phyloP scores from a whole-genome alignment of 148 eudicot species.

The Arctostaphylos glauca region DNA sequence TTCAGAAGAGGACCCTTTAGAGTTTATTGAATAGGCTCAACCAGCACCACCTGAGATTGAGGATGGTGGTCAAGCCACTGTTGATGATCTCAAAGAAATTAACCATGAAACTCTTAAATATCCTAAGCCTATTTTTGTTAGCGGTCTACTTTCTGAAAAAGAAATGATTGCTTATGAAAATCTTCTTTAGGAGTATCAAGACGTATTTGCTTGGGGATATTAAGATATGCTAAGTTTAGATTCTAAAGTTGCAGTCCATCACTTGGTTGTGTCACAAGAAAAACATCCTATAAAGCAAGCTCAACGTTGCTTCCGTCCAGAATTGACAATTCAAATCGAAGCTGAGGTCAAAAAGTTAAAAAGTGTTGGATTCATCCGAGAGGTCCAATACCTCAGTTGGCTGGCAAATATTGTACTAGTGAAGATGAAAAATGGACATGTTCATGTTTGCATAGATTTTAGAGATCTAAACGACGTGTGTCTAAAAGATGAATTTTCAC shows the following conservation, averaged over 20 bases:
- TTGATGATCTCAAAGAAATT: neutral
- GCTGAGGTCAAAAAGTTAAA: neutral
- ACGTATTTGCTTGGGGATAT: too few species aligned
- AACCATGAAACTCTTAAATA: neutral
- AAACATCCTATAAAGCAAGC: neutral
- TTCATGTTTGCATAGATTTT: neutral
- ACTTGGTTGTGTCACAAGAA: neutral
- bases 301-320: conserved; percentile 2
- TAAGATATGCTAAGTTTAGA: too few species aligned
- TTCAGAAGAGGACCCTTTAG: too few species aligned
- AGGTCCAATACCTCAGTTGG: conserved; percentile 2
- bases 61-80: neutral
- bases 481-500: too few species aligned
- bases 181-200: too few species aligned
- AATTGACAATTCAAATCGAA: neutral
- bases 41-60: neutral
- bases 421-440: neutral
- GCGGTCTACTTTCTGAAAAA: too few species aligned
- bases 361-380: neutral
- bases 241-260: too few species aligned
- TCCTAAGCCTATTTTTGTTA: neutral
- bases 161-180: neutral
- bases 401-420: neutral
- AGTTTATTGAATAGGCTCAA: too few species aligned
- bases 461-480: neutral